Percentiles rank a stretch among this genome's conserved stretches.
Conservation (phyloP, 176 grass and related monocot species). For the Carex littledalei region DNA sequence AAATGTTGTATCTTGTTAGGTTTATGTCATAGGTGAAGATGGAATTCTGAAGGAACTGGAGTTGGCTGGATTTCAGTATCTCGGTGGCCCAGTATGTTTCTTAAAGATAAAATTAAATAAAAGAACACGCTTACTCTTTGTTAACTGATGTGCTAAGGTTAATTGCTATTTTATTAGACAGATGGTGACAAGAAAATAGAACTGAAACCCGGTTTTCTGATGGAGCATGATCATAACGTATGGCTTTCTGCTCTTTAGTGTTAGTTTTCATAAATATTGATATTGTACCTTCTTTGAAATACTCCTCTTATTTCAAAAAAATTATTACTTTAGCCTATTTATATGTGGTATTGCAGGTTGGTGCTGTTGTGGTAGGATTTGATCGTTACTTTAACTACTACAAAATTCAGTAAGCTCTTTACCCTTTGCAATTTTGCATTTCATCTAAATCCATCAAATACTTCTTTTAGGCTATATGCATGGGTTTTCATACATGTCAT, state of each 20-base stretch:
- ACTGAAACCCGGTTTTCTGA: constrained; percentile 83
- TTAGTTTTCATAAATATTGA: not conserved
- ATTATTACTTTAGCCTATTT: constrained; percentile 11
- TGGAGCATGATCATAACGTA: constrained; percentile 96
- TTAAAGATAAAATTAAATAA: constrained; percentile 2
- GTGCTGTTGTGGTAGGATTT: constrained; percentile 94
- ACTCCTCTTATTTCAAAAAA: not conserved
- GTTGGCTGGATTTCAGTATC: constrained; percentile 74
- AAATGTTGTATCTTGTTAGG: constrained; percentile 30
- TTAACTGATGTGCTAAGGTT: constrained; percentile 4
- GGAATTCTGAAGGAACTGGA: constrained; percentile 92
- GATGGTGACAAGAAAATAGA: constrained; percentile 96
- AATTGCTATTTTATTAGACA: constrained; percentile 30
- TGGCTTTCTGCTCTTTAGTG: constrained; percentile 9
- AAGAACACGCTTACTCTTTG: constrained; percentile 1
- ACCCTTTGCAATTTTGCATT: not conserved
- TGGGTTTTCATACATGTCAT: not conserved
- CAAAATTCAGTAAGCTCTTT: constrained; percentile 87
- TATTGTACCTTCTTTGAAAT: constrained; percentile 2
- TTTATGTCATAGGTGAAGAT: constrained; percentile 96
- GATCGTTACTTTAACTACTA: constrained; percentile 98
- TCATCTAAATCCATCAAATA: not conserved
- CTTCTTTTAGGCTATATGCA: not conserved
- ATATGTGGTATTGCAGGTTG: constrained; percentile 52
- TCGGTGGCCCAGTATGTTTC: constrained; percentile 76